phyloP scores from a whole-genome alignment of 2,329 filamentous ascomycete species.

The Alternaria sp. region DNA sequence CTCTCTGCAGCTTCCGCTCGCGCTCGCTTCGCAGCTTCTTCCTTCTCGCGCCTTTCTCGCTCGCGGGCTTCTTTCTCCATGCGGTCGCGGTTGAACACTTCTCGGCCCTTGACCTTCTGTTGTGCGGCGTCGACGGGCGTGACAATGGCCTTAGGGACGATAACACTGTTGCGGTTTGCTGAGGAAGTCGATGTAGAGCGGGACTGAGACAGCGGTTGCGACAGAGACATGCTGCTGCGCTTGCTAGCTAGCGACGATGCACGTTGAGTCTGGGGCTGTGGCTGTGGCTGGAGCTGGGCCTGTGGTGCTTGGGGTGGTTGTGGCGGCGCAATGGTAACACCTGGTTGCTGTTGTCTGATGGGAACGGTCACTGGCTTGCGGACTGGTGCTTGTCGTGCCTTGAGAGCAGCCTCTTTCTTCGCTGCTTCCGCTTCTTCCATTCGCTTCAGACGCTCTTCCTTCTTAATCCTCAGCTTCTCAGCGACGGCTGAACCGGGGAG shows the following conservation, averaged over 20 bases:
- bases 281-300: background rate
- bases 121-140: constrained; percentile 40
- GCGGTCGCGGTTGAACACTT: constrained; percentile 55
- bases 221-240: constrained; percentile 29
- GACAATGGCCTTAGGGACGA: constrained; percentile 32
- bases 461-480: constrained; percentile 39
- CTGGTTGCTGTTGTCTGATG: constrained; percentile 51
- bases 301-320: constrained; percentile 12
- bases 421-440: constrained; percentile 42
- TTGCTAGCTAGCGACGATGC: constrained; percentile 27
- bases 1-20: constrained; percentile 55
- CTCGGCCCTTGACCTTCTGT: constrained; percentile 50
- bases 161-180: constrained; percentile 33
- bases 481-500: constrained; percentile 62
- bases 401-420: constrained; percentile 48
- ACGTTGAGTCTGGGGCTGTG: constrained; percentile 9
- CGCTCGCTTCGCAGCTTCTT: constrained; percentile 56
- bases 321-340: constrained; percentile 22
- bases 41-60: constrained; percentile 53
- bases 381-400: constrained; percentile 42
- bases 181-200: constrained; percentile 31
- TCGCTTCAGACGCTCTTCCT: constrained; percentile 45
- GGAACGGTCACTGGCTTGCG: constrained; percentile 57
- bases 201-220: constrained; percentile 22
- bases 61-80: constrained; percentile 51